phyloP scores from a whole-genome alignment of 73 alveolate genomes.

The Paramecium caudatum region DNA sequence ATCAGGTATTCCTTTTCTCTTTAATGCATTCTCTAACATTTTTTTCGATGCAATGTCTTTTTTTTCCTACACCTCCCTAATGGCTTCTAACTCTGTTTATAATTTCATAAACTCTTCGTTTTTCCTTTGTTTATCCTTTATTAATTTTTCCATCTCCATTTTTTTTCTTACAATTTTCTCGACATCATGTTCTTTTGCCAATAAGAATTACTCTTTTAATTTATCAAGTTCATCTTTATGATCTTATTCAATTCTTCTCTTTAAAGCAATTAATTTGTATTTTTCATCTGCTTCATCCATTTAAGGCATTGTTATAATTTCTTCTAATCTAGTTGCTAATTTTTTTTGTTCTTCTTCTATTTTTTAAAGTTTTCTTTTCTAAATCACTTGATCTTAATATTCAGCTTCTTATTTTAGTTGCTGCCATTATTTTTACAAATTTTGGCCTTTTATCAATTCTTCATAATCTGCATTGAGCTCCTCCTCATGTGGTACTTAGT shows the following conservation, averaged over 20 bases:
- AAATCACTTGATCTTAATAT: background rate
- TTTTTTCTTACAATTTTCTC: conserved; percentile 84
- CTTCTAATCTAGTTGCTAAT: conserved; percentile 54
- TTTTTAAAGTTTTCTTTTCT: background rate
- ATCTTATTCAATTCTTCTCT: conserved; percentile 48
- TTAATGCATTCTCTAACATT: conserved; percentile 80
- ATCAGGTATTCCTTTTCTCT: conserved; percentile 76
- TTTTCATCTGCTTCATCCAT: conserved; percentile 54
- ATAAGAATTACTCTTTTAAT: conserved; percentile 19
- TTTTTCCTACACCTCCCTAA: conserved; percentile 75
- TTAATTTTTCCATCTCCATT: conserved; percentile 79
- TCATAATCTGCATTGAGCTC: conserved; percentile 48
- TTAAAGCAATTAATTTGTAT: conserved; percentile 35
- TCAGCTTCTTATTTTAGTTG: conserved; percentile 31
- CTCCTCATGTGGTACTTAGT: conserved; percentile 59
- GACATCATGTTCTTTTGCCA: conserved; percentile 75
- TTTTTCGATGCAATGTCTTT: conserved; percentile 76
- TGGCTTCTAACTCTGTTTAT: conserved; percentile 79
- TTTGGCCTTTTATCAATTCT: conserved; percentile 20
- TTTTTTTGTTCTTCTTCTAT: conserved; percentile 59
- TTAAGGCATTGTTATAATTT: conserved; percentile 1
- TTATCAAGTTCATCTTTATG: conserved; percentile 63
- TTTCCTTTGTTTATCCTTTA: conserved; percentile 65
- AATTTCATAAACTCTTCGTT: conserved; percentile 68
- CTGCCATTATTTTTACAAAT: conserved; percentile 53